Conservation (phyloP, 495 filamentous ascomycete species). For the Gamarada debralockiae region DNA sequence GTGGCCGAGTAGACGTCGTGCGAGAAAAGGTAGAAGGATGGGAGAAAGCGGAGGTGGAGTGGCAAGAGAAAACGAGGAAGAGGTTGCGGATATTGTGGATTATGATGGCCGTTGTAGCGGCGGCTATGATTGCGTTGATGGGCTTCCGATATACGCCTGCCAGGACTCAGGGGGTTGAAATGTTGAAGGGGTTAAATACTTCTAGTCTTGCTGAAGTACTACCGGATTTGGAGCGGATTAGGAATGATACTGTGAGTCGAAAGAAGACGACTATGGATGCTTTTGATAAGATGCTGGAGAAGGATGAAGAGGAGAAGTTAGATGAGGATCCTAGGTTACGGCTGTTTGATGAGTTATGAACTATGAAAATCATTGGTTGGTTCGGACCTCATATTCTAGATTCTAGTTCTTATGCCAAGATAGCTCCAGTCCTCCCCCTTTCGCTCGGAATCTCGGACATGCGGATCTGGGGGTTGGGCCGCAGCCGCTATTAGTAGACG, state of each 20-base stretch:
- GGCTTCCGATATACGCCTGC: constrained; percentile 23
- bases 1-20: constrained; percentile 61
- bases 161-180: neutral
- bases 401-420: too few species aligned
- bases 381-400: too few species aligned
- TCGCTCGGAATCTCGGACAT: too few species aligned
- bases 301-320: neutral
- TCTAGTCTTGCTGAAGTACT: constrained; percentile 10
- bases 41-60: constrained; percentile 68
- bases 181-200: neutral
- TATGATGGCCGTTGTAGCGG: constrained; percentile 36
- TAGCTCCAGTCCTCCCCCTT: too few species aligned
- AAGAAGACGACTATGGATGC: constrained; percentile 10
- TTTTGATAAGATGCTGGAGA: constrained; percentile 2
- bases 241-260: constrained; percentile 14
- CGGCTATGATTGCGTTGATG: constrained; percentile 41
- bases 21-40: constrained; percentile 62
- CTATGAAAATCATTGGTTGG: neutral
- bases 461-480: too few species aligned
- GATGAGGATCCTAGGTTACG: constrained; percentile 24
- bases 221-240: constrained; percentile 10
- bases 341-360: constrained; percentile 32
- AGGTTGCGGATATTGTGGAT: constrained; percentile 61
- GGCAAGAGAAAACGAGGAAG: constrained; percentile 63
- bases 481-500: too few species aligned